Evolutionary conservation across 169 alveolate genomes (phyloP).

Genomic region (Eimeria brunetti): DNA sequence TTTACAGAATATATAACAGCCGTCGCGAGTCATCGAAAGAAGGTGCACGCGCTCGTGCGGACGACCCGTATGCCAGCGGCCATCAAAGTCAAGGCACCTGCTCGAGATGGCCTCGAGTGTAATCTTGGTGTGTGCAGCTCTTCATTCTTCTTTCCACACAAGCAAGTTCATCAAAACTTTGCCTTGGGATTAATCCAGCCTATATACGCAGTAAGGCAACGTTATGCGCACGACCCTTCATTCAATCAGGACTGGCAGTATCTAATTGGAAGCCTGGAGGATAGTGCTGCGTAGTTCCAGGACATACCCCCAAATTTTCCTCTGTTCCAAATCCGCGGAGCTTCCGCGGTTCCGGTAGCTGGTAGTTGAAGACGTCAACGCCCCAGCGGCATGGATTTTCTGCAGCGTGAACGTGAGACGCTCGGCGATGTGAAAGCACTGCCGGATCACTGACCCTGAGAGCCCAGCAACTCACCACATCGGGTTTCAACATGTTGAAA

Average conservation of each 20-base stretch:
- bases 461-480: background rate
- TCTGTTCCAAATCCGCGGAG: slow-evolving; percentile 31
- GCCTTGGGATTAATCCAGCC: slow-evolving; percentile 50
- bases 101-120: slow-evolving; percentile 42
- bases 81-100: slow-evolving; percentile 4
- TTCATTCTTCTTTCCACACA: background rate
- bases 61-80: background rate
- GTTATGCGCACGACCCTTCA: background rate
- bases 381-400: slow-evolving; percentile 73
- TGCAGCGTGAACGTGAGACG: slow-evolving; percentile 49
- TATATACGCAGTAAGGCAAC: background rate
- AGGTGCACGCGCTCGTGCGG: background rate
- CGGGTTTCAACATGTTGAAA: background rate
- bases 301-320: slow-evolving; percentile 35
- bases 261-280: background rate
- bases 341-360: slow-evolving; percentile 62
- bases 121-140: background rate
- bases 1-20: too few species aligned
- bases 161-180: slow-evolving; percentile 20
- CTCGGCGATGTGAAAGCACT: background rate
- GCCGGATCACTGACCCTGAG: slow-evolving; percentile 34
- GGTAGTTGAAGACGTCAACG: slow-evolving; percentile 55
- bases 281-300: background rate
- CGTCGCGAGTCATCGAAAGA: background rate
- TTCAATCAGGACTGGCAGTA: background rate